A percentile compares a stretch with the other conserved stretches of the same genome.
Evolutionary conservation across 2,329 filamentous ascomycete species (phyloP).

Genomic region (Pseudogymnoascus sp.): DNA sequence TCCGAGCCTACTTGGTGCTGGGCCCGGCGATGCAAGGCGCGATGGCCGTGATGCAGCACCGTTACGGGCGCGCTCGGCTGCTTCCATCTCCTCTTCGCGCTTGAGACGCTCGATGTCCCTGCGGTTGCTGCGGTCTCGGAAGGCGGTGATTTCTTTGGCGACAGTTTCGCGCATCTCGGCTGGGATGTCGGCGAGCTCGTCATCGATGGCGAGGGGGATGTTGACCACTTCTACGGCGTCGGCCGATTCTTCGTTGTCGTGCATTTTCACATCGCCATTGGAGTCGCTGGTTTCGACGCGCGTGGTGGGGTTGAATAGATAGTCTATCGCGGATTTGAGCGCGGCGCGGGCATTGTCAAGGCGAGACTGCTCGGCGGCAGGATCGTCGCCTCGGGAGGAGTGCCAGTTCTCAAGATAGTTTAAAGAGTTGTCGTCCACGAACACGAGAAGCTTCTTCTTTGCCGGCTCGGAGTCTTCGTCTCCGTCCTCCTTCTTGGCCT

Average conservation of each 20-base stretch:
- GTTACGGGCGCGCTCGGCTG: conserved; percentile 69
- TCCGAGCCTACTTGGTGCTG: conserved; percentile 41
- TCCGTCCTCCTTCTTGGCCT: conserved; percentile 34
- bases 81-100: conserved; percentile 87
- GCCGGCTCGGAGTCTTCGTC: conserved; percentile 37
- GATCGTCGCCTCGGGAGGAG: conserved; percentile 54
- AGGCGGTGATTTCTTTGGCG: conserved; percentile 85
- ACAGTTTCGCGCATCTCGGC: conserved; percentile 94
- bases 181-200: conserved; percentile 91
- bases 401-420: conserved; percentile 82
- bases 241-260: conserved; percentile 48
- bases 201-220: conserved; percentile 78
- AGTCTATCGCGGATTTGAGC: conserved; percentile 58
- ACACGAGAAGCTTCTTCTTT: conserved; percentile 61
- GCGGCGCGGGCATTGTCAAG: conserved; percentile 60
- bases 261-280: conserved; percentile 63
- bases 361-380: conserved; percentile 54
- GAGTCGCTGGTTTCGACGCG: conserved; percentile 43
- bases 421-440: conserved; percentile 72
- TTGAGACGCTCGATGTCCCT: conserved; percentile 81
- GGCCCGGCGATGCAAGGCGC: conserved; percentile 63
- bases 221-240: conserved; percentile 78
- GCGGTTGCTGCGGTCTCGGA: conserved; percentile 82
- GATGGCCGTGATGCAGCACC: conserved; percentile 50
- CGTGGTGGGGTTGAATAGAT: conserved; percentile 60